phyloP scores from a whole-genome alignment of 2,329 filamentous ascomycete genomes.

The Trichothecium sympodiale region DNA sequence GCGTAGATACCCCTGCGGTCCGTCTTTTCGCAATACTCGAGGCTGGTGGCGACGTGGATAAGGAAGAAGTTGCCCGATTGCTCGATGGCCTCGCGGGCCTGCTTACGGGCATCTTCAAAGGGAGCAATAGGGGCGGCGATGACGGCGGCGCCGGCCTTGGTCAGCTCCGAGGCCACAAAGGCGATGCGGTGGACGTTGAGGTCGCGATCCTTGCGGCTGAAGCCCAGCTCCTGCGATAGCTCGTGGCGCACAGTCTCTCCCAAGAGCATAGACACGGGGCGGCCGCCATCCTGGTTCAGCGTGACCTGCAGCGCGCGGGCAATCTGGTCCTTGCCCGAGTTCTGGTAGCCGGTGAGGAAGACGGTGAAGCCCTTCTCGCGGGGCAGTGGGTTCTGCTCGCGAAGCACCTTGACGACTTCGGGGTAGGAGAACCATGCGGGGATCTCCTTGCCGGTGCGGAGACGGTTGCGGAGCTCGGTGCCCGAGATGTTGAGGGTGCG shows the following conservation, averaged over 20 bases:
- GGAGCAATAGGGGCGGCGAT: constrained; percentile 95
- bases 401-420: constrained; percentile 91
- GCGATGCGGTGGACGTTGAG: constrained; percentile 93
- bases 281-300: constrained; percentile 94
- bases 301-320: constrained; percentile 93
- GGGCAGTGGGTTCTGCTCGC: constrained; percentile 90
- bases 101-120: constrained; percentile 66
- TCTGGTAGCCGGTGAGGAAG: constrained; percentile 94
- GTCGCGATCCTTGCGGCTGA: constrained; percentile 84
- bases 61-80: constrained; percentile 90
- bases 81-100: constrained; percentile 75
- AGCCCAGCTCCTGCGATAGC: constrained; percentile 89
- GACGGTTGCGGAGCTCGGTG: constrained; percentile 82
- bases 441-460: constrained; percentile 86
- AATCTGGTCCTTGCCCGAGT: constrained; percentile 94
- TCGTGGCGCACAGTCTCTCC: constrained; percentile 92
- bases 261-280: constrained; percentile 85
- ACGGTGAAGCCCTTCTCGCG: constrained; percentile 92
- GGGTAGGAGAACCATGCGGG: constrained; percentile 99
- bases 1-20: constrained; percentile 87
- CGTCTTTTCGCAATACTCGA: constrained; percentile 90
- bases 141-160: constrained; percentile 82
- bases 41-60: constrained; percentile 83
- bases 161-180: constrained; percentile 92
- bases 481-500: constrained; percentile 83